Conservation (phyloP, 805 yeast genomes). For the Blastobotrys attinorum region DNA sequence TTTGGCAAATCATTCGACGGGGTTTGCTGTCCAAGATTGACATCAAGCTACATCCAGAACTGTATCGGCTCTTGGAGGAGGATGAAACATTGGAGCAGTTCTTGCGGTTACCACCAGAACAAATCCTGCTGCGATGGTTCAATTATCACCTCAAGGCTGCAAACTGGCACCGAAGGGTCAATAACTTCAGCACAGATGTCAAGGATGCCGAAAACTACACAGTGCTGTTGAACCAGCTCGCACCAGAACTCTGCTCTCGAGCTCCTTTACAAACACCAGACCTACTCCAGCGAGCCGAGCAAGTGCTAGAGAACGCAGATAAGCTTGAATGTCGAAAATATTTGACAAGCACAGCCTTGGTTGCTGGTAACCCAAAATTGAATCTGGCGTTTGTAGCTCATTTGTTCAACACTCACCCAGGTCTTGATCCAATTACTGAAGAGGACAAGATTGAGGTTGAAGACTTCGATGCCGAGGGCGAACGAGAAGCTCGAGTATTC, state of each 20-base stretch:
- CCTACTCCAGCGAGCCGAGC: constrained; percentile 75
- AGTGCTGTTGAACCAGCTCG: constrained; percentile 77
- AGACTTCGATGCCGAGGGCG: constrained; percentile 98
- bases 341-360: constrained; percentile 85
- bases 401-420: constrained; percentile 92
- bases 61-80: constrained; percentile 87
- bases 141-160: constrained; percentile 94
- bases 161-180: constrained; percentile 75
- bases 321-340: constrained; percentile 88
- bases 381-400: constrained; percentile 97
- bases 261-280: constrained; percentile 76
- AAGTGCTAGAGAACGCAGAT: constrained; percentile 79
- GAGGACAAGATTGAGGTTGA: constrained; percentile 94
- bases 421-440: constrained; percentile 83
- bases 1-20: constrained; percentile 97
- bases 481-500: constrained; percentile 97
- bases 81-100: constrained; percentile 97
- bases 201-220: constrained; percentile 95
- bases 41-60: constrained; percentile 91
- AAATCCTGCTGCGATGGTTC: constrained; percentile 94
- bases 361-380: constrained; percentile 93
- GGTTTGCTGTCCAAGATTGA: constrained; percentile 93
- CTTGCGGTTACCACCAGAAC: constrained; percentile 94
- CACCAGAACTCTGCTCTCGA: constrained; percentile 72
- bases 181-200: constrained; percentile 81